Evolutionary conservation across 805 yeast genomes (phyloP).

Genomic region (Candida hispaniensis): DNA sequence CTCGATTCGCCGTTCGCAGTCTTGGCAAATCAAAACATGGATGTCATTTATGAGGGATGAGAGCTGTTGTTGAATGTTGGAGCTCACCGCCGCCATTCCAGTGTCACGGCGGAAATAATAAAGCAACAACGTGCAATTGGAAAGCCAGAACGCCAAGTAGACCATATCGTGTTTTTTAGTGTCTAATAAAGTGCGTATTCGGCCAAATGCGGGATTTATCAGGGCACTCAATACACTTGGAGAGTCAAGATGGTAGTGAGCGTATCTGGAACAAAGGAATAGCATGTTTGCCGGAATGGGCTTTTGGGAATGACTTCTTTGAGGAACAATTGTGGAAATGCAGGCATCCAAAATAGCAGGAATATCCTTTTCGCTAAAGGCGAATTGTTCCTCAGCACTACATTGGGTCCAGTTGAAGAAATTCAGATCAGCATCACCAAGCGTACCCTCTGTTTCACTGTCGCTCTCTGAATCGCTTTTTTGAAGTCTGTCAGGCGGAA

Average conservation of each 20-base stretch:
- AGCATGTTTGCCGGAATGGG: slow-evolving; percentile 36
- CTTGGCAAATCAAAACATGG: slow-evolving; percentile 28
- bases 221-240: slow-evolving; percentile 27
- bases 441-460: slow-evolving; percentile 18
- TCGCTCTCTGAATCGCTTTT: slow-evolving; percentile 18
- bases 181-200: slow-evolving; percentile 28
- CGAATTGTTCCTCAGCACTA: slow-evolving; percentile 33
- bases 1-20: slow-evolving; percentile 31
- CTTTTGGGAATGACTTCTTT: slow-evolving; percentile 29
- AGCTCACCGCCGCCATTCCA: slow-evolving; percentile 31
- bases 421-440: slow-evolving; percentile 19
- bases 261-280: slow-evolving; percentile 33
- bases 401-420: slow-evolving; percentile 34
- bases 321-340: slow-evolving; percentile 30
- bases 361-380: slow-evolving; percentile 29
- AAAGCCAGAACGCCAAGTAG: slow-evolving; percentile 72
- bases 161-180: slow-evolving; percentile 32
- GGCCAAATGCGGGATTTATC: slow-evolving; percentile 26
- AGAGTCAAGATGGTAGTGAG: slow-evolving; percentile 28
- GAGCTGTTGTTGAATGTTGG: slow-evolving; percentile 24
- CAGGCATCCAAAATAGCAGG: slow-evolving; percentile 32
- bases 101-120: slow-evolving; percentile 64
- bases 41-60: slow-evolving; percentile 28
- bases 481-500: slow-evolving; percentile 22
- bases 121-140: slow-evolving; percentile 63